Evolutionary conservation across 1,284 basidiomycete genomes (phyloP), one percentile per base, ranked within the genome.

Genomic region (Abortiporus biennis): DNA sequence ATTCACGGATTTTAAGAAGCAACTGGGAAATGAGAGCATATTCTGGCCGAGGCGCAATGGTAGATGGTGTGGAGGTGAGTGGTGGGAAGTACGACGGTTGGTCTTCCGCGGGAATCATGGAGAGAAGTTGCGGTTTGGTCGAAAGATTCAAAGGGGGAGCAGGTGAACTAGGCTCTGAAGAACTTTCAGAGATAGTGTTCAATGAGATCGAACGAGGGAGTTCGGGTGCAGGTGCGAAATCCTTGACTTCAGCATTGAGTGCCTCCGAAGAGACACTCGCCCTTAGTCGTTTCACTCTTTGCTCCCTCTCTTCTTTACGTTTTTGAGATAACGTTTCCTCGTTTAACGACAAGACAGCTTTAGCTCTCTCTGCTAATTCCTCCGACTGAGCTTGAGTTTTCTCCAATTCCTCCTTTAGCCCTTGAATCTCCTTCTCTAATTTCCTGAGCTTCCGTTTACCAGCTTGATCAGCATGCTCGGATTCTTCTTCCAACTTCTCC

Each of bases 401-500:
- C 52, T 89, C 85, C 25, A 92, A 69, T 54, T 90, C 88, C 19
- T 79, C 76, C 40, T 77, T 71, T 17, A 92, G 65, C 5, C 65
- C 65, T 40, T 72, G 64, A 11, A 92, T 81, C 66, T 92, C 90
- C 56, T 76, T 78, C 62, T 92, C 88, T 40, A 92, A 63, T 54
- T 72, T 74, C 36, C 78, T 76, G 11, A 92, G 67, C 49, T 77
- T 77, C 30, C 77, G 74, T 42, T 81, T 74, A 4, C 86, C 86
- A 1, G 72, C 68, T 30, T 76, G 72, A 49, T 92, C 86, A 3
- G 80, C 70, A 33, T 72, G 70, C 6, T 65, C 63, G 4, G 86
- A 77, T 49, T 91, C 88, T 1, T 71, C 60, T 55, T 92, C 84
- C 17, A 92, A 70, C 45, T 74, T 74, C 55, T 87, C 80, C 4